Conservation (phyloP, 257 asterid species). For the Salvia splendens region DNA sequence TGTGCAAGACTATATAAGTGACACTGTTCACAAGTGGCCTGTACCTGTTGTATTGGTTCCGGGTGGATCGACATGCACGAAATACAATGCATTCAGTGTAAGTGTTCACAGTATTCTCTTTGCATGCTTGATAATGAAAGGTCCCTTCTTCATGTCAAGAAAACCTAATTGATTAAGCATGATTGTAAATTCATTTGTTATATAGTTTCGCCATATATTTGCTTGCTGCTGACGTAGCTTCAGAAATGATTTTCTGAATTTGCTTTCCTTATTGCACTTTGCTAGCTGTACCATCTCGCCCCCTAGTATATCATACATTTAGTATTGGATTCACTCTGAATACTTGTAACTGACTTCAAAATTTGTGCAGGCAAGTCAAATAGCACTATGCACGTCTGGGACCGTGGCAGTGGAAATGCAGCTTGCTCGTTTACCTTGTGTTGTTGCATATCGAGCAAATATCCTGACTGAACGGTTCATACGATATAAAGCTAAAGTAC, state of each 20-base stretch:
- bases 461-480: conserved; percentile 80
- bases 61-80: conserved; percentile 61
- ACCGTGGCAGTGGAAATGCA: conserved; percentile 88
- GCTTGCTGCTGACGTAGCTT: neutral
- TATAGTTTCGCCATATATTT: neutral
- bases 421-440: conserved; percentile 92
- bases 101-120: conserved; percentile 32
- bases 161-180: neutral
- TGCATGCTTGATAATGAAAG: conserved; percentile 11
- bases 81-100: conserved; percentile 76
- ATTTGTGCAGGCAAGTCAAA: conserved; percentile 70
- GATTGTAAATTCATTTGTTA: neutral
- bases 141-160: conserved; percentile 20
- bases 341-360: neutral
- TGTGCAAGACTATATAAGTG: conserved; percentile 58
- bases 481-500: conserved; percentile 70
- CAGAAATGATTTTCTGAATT: neutral
- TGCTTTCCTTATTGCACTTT: neutral
- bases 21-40: conserved; percentile 60
- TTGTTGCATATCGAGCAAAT: conserved; percentile 92
- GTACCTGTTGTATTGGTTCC: conserved; percentile 57
- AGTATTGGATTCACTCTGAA: too few species aligned
- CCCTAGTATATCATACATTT: neutral
- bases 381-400: conserved; percentile 92
- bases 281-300: neutral